Conservation (phyloP, 192 early-diverging fungal genomes). For the Chytriomyces confervae region DNA sequence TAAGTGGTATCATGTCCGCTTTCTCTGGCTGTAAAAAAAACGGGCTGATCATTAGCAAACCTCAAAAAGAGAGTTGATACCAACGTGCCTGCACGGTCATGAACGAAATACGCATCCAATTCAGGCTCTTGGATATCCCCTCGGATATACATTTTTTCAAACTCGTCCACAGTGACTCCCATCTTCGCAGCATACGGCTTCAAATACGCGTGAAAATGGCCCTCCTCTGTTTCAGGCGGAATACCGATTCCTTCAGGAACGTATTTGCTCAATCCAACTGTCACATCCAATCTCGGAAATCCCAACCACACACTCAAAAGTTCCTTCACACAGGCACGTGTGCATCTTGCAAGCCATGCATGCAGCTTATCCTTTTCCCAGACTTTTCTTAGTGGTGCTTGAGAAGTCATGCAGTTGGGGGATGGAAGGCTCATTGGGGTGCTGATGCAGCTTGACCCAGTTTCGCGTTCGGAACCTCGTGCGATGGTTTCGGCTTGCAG, state of each 20-base stretch:
- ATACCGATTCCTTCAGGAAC: constrained; percentile 90
- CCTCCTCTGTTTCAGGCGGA: constrained; percentile 93
- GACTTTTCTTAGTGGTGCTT: constrained; percentile 25
- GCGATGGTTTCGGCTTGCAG: not conserved
- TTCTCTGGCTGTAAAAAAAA: constrained; percentile 71
- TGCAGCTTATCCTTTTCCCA: constrained; percentile 37
- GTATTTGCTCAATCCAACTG: constrained; percentile 81
- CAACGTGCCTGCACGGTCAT: constrained; percentile 80
- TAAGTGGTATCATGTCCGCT: constrained; percentile 98
- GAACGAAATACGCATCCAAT: constrained; percentile 94
- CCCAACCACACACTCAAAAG: constrained; percentile 91
- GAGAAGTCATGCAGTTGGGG: not conserved
- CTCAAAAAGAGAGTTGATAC: not conserved
- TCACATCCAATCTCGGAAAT: constrained; percentile 74
- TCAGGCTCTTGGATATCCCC: constrained; percentile 76
- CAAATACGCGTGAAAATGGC: constrained; percentile 75
- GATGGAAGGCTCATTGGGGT: not conserved
- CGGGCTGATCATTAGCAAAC: not conserved
- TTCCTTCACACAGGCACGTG: constrained; percentile 87
- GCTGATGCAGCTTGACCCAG: not conserved
- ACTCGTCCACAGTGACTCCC: constrained; percentile 68
- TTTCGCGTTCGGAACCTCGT: not conserved
- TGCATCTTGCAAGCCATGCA: constrained; percentile 71
- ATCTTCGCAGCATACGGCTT: constrained; percentile 75
- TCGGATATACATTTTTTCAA: constrained; percentile 72